Evolutionary conservation across 345 rosid genomes (phyloP).

Genomic region (Citrus cavaleriei): DNA sequence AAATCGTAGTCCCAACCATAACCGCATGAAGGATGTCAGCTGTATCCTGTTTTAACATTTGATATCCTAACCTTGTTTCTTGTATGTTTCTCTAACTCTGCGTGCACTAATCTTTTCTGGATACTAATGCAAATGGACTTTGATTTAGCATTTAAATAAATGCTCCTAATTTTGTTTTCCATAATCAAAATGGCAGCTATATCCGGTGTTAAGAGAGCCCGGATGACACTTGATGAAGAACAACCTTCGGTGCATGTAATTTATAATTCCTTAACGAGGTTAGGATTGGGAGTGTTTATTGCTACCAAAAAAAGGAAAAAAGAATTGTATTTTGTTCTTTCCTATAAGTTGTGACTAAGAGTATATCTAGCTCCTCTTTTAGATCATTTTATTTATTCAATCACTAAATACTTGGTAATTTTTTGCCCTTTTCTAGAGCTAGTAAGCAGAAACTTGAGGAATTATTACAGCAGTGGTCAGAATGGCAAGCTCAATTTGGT

Average conservation of each 20-base stretch:
- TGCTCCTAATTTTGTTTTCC: slow-evolving; percentile 36
- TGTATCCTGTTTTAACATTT: slow-evolving; percentile 54
- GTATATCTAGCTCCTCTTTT: neutral
- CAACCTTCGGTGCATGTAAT: slow-evolving; percentile 74
- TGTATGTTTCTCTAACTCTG: slow-evolving; percentile 1
- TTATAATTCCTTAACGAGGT: slow-evolving; percentile 80
- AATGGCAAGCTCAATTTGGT: slow-evolving; percentile 72
- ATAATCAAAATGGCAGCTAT: slow-evolving; percentile 50
- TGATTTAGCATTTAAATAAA: neutral
- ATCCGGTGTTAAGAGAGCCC: slow-evolving; percentile 69
- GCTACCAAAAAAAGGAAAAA: neutral
- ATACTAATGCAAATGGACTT: neutral
- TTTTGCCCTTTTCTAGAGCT: slow-evolving; percentile 48
- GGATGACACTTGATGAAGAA: slow-evolving; percentile 43
- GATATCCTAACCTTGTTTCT: slow-evolving; percentile 1
- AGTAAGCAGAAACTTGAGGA: slow-evolving; percentile 82
- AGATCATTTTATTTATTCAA: slow-evolving; percentile 11
- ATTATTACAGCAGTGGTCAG: slow-evolving; percentile 86
- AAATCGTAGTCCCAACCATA: slow-evolving; percentile 25
- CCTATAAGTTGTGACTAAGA: neutral
- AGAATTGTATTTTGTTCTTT: neutral
- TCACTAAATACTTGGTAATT: slow-evolving; percentile 6
- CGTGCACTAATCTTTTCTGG: neutral
- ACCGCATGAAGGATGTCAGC: slow-evolving; percentile 33
- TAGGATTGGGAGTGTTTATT: slow-evolving; percentile 24